Conservation (phyloP, 495 filamentous ascomycete species). For the Tuber aestivum region DNA sequence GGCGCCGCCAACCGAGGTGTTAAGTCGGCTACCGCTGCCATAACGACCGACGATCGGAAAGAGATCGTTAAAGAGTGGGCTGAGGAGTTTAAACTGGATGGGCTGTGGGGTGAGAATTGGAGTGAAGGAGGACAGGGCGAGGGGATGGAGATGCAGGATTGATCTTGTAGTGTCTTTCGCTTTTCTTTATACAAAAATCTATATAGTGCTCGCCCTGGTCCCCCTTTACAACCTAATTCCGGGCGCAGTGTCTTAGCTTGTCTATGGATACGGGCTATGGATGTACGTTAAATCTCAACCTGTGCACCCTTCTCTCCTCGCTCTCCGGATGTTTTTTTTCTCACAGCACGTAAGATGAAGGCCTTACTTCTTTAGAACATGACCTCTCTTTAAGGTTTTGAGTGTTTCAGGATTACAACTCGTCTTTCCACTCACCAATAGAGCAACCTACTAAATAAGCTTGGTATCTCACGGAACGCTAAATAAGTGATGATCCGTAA, state of each 20-base stretch:
- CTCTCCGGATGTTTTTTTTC: not conserved
- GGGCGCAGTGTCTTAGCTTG: not conserved
- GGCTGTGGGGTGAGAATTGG: slow-evolving; percentile 68
- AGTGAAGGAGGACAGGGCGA: slow-evolving; percentile 44
- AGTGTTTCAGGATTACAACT: not conserved
- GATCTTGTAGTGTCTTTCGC: not conserved
- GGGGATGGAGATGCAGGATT: slow-evolving; percentile 42
- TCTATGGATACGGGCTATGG: not conserved
- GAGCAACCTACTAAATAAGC: not conserved
- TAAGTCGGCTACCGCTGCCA: slow-evolving; percentile 22
- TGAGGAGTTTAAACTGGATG: slow-evolving; percentile 91
- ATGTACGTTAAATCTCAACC: not conserved
- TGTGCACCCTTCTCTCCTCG: not conserved
- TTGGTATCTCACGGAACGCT: not conserved
- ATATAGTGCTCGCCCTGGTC: not conserved
- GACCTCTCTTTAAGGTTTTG: too few species aligned
- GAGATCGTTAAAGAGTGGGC: slow-evolving; percentile 91
- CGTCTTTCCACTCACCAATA: not conserved
- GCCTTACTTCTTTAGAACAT: not conserved
- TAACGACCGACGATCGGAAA: slow-evolving; percentile 60
- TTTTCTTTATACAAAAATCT: not conserved
- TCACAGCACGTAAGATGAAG: not conserved
- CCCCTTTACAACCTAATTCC: too few species aligned
- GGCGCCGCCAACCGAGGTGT: slow-evolving; percentile 43
- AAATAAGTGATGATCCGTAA: not conserved